A percentile compares a stretch with the other conserved stretches of the same genome.
Conservation (phyloP, 352 stramenopile species). For the Globisporangium acanthophoron region DNA sequence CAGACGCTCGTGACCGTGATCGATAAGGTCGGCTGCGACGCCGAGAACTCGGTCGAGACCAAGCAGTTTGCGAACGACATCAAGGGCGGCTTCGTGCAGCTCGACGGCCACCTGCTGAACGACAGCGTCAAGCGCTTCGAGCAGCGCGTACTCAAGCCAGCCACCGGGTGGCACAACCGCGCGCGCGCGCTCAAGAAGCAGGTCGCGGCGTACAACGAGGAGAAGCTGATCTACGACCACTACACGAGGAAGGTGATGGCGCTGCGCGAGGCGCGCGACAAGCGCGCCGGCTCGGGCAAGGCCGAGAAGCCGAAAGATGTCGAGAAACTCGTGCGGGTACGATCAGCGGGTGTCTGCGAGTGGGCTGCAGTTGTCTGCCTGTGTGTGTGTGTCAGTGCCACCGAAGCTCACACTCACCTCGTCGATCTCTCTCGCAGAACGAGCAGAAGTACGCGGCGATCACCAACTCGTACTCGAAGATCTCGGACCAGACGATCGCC, state of each 20-base stretch:
- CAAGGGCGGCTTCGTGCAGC: conserved; percentile 48
- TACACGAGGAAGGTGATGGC: conserved; percentile 70
- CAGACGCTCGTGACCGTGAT: conserved; percentile 51
- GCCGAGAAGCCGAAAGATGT: conserved; percentile 68
- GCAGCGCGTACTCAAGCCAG: conserved; percentile 50
- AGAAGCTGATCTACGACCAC: conserved; percentile 74
- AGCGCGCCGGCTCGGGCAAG: conserved; percentile 40
- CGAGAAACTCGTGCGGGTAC: conserved; percentile 65
- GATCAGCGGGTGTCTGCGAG: background rate
- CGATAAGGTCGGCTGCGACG: conserved; percentile 32
- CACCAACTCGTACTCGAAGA: conserved; percentile 62
- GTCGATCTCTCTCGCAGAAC: conserved; percentile 24
- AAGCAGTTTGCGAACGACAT: conserved; percentile 54
- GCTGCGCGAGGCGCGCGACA: conserved; percentile 61
- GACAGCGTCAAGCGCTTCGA: conserved; percentile 51
- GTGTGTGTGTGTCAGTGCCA: background rate
- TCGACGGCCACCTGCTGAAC: conserved; percentile 53
- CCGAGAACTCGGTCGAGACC: conserved; percentile 47
- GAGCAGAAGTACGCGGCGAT: conserved; percentile 69
- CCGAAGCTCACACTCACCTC: background rate
- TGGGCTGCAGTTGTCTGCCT: background rate
- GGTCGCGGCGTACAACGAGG: conserved; percentile 42
- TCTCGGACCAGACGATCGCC: conserved; percentile 52
- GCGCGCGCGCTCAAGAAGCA: conserved; percentile 39
- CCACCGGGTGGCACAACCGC: conserved; percentile 49